A percentile compares a stretch with the other conserved stretches of the same genome.
phyloP scores from a whole-genome alignment of 805 yeast species.

The Saccharomycopsis sp. region DNA sequence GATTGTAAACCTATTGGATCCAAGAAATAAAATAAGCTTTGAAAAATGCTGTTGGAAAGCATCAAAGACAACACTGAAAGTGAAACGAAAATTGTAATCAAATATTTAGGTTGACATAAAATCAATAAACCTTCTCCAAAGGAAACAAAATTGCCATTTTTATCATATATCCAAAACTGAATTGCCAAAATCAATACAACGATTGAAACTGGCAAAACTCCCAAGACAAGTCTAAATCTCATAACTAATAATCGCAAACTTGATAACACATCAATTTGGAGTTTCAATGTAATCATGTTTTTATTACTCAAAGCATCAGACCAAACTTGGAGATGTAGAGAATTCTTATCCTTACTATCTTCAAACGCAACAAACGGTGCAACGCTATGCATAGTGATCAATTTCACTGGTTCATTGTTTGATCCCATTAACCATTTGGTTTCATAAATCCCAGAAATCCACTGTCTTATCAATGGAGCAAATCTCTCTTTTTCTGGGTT shows the following conservation, averaged over 20 bases:
- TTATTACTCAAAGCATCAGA: slow-evolving; percentile 23
- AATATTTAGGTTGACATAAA: slow-evolving; percentile 29
- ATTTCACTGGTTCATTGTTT: slow-evolving; percentile 32
- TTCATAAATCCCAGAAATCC: slow-evolving; percentile 57
- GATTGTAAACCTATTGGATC: slow-evolving; percentile 51
- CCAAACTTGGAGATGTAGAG: slow-evolving; percentile 43
- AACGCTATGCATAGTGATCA: slow-evolving; percentile 48
- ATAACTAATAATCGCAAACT: slow-evolving; percentile 66
- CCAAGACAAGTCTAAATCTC: slow-evolving; percentile 69
- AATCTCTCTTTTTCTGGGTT: slow-evolving; percentile 12
- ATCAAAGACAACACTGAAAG: slow-evolving; percentile 36
- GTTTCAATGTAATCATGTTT: slow-evolving; percentile 20
- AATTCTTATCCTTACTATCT: slow-evolving; percentile 14
- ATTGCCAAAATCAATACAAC: slow-evolving; percentile 43
- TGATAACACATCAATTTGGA: slow-evolving; percentile 45
- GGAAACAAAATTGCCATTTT: slow-evolving; percentile 33
- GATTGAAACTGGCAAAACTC: slow-evolving; percentile 61
- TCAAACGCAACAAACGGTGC: slow-evolving; percentile 63
- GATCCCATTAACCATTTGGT: slow-evolving; percentile 71
- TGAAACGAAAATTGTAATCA: slow-evolving; percentile 24
- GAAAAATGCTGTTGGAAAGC: slow-evolving; percentile 31
- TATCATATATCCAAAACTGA: slow-evolving; percentile 45
- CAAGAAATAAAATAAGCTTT: slow-evolving; percentile 33
- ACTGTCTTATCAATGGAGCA: slow-evolving; percentile 56
- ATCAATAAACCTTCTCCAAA: slow-evolving; percentile 40